Conservation (phyloP, 1,139 yeast species). For the Protomyces inouyei region DNA sequence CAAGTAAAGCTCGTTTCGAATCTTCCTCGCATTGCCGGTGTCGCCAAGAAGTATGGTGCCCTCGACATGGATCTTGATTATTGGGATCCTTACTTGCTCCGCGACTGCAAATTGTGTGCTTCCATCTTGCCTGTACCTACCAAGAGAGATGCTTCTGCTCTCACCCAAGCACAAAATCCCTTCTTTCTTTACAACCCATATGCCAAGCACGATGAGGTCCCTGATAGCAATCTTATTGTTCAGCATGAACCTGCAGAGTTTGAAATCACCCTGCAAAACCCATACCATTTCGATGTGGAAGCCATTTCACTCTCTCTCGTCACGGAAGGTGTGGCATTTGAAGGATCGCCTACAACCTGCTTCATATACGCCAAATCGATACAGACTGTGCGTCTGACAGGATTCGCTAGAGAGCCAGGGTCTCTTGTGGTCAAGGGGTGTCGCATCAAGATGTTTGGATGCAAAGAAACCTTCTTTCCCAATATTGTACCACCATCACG, state of each 20-base stretch:
- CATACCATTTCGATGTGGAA: slow-evolving; percentile 69
- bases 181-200: slow-evolving; percentile 46
- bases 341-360: slow-evolving; percentile 28
- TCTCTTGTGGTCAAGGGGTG: slow-evolving; percentile 45
- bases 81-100: slow-evolving; percentile 67
- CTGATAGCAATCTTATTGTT: slow-evolving; percentile 28
- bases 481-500: slow-evolving; percentile 32
- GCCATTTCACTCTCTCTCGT: slow-evolving; percentile 47
- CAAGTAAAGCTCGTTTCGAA: slow-evolving; percentile 42
- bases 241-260: slow-evolving; percentile 33
- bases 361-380: slow-evolving; percentile 38
- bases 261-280: slow-evolving; percentile 63
- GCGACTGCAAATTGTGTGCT: slow-evolving; percentile 43
- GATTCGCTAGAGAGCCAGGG: slow-evolving; percentile 48
- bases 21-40: slow-evolving; percentile 37
- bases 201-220: slow-evolving; percentile 33
- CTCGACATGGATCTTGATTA: slow-evolving; percentile 43
- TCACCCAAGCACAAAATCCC: slow-evolving; percentile 1
- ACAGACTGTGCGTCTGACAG: slow-evolving; percentile 41
- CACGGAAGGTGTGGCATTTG: slow-evolving; percentile 31
- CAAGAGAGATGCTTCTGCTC: not conserved
- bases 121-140: not conserved
- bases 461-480: slow-evolving; percentile 41
- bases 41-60: slow-evolving; percentile 37
- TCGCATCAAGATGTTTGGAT: slow-evolving; percentile 47